A percentile compares a stretch with the other conserved stretches of the same genome.
Evolutionary conservation across 257 asterid species (phyloP).

Genomic region (Cruciata laevipes): DNA sequence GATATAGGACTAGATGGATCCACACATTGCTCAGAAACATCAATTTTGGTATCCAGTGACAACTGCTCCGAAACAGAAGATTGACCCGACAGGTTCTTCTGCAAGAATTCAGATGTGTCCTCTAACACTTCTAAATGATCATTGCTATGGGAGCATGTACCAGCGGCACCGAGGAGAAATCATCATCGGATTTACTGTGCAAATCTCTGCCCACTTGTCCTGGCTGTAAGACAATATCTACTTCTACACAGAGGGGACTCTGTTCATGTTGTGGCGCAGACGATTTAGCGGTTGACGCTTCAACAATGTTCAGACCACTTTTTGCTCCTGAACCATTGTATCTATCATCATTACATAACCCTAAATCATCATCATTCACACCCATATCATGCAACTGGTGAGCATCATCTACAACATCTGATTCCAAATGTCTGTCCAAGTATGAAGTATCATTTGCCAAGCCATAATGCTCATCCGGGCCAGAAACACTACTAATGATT

Average conservation of each 20-base stretch:
- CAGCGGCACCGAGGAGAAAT: slow-evolving; percentile 22
- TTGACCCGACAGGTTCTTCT: slow-evolving; percentile 18
- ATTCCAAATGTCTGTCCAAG: slow-evolving; percentile 23
- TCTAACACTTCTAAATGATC: slow-evolving; percentile 23
- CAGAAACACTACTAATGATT: slow-evolving; percentile 22
- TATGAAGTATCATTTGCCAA: slow-evolving; percentile 24
- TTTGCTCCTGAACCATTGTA: slow-evolving; percentile 24
- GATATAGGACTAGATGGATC: slow-evolving; percentile 28
- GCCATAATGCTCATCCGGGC: slow-evolving; percentile 28
- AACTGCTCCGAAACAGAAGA: slow-evolving; percentile 30
- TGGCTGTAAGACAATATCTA: slow-evolving; percentile 22
- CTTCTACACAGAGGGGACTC: slow-evolving; percentile 30
- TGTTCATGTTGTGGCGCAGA: slow-evolving; percentile 32
- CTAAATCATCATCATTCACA: slow-evolving; percentile 21
- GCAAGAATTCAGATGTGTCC: slow-evolving; percentile 21
- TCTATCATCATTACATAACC: slow-evolving; percentile 19
- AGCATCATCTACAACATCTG: slow-evolving; percentile 29
- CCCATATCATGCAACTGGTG: slow-evolving; percentile 19
- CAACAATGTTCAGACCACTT: slow-evolving; percentile 17
- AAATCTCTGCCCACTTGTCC: slow-evolving; percentile 22
- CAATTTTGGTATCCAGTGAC: slow-evolving; percentile 17
- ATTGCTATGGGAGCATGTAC: slow-evolving; percentile 21
- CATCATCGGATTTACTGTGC: slow-evolving; percentile 17
- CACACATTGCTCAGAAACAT: slow-evolving; percentile 23
- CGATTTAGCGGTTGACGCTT: slow-evolving; percentile 23